phyloP scores from a whole-genome alignment of 768 basidiomycete species.

The Hypholoma fasciculare region DNA sequence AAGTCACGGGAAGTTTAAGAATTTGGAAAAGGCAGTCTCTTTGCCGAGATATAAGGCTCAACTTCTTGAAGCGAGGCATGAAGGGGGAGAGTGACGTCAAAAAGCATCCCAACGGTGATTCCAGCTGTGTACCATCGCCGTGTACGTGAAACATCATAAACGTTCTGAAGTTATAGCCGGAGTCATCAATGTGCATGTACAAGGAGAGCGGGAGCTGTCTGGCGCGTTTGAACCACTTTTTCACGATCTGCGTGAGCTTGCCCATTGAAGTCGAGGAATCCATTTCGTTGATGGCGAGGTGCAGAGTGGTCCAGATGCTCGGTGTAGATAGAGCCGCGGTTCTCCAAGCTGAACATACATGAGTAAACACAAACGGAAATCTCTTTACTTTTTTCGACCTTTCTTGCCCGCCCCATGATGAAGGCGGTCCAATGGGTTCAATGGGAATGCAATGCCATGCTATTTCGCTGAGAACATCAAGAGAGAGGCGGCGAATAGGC shows the following conservation, averaged over 20 bases:
- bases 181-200: background rate
- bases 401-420: too few relatives aligned
- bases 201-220: background rate
- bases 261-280: background rate
- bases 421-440: background rate
- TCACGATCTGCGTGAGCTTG: background rate
- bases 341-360: background rate
- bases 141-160: too few relatives aligned
- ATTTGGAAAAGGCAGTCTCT: too few relatives aligned
- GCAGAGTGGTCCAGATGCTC: background rate
- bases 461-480: background rate
- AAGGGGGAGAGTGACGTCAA: too few relatives aligned
- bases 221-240: background rate
- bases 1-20: background rate
- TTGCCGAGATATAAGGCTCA: too few relatives aligned
- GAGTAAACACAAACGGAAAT: background rate
- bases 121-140: too few relatives aligned
- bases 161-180: background rate
- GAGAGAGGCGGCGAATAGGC: background rate
- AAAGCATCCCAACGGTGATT: too few relatives aligned
- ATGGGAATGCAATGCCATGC: background rate
- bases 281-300: background rate
- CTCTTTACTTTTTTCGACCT: too few relatives aligned
- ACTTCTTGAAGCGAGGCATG: too few relatives aligned
- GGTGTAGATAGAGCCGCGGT: background rate